Base-by-base conservation (phyloP, 208 protist species). In the Wallacemonas sp. region DNA sequence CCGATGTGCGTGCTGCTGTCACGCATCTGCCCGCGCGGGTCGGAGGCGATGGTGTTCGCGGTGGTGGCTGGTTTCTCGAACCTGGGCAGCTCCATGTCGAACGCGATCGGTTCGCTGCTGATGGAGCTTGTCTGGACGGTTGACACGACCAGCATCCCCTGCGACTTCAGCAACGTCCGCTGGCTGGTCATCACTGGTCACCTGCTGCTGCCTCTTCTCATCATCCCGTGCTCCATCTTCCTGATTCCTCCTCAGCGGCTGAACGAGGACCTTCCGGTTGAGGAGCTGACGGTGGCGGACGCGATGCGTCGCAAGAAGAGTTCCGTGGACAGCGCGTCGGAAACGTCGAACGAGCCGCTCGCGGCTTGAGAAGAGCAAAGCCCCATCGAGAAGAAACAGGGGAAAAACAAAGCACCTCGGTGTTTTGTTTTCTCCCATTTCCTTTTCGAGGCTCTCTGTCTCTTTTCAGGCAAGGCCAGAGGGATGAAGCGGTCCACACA, bases 1-100 rank as follows among this genome's bases (percentile, higher is more conserved):
- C 86, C 92, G 17, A 66, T 55, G 47, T 63, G 90, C 14, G 68
- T 96, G 46, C 74, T 96, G 32, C 87, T 90, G 62, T 86, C 85
- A 3, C 88, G 86, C 33, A 69, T 96, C 16, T 93, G 87, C 55
- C 88, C 92, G n/a, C 79, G 80, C n/a, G 87, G 85, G 0, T 76
- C 85, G 24, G 90, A 96, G 71, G 68, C 72, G 23, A 94, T 90
- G 68, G 80, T 91, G 47, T 88, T 85, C 26, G 83, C 91, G 12
- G 67, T 94, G 11, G 68, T 96, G 12, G 88, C 78, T 5, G 87
- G 87, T 11, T 88, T 90, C 43, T 62, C 83, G 19, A 83, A 88
- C 62, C 72, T 94, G 47, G 90, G 87, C 17, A 33, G 29, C 19
- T 74, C 72, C 23, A 68, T 85, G 1, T 72, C 82, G 5, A 54